Conservation (phyloP, 1,284 basidiomycete species). For the Chalciporus sp. region DNA sequence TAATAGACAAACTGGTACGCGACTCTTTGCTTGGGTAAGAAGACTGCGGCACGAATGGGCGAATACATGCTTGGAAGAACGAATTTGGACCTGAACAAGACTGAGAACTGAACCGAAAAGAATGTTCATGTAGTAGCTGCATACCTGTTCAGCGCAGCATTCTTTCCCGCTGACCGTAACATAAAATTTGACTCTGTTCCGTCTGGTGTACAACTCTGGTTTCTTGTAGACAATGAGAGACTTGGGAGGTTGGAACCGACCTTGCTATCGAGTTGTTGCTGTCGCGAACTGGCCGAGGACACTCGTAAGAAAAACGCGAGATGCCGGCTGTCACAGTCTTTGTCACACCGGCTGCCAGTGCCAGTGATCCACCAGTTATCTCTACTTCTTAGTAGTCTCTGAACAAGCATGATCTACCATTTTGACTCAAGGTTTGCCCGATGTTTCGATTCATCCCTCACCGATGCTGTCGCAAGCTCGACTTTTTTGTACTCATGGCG, state of each 20-base stretch:
- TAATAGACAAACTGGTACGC: conserved; percentile 4
- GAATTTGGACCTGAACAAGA: conserved; percentile 23
- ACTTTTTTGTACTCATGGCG: no score
- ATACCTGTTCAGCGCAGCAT: conserved; percentile 35
- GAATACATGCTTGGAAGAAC: conserved; percentile 2
- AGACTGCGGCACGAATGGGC: neutral
- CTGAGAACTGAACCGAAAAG: conserved; percentile 7
- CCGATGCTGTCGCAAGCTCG: no score
- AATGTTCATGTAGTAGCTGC: neutral
- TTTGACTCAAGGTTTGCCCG: no score
- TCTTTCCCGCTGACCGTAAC: conserved; percentile 30
- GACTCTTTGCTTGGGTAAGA: conserved; percentile 7
- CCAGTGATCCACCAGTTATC: no score
- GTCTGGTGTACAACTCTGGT: conserved; percentile 7
- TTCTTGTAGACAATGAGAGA: neutral
- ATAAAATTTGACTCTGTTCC: conserved; percentile 28
- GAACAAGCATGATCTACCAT: no score
- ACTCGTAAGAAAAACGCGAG: neutral
- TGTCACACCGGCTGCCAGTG: conserved; percentile 23
- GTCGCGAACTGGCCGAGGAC: conserved; percentile 1
- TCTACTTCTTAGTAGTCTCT: no score
- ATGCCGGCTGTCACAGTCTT: no score
- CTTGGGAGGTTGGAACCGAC: neutral
- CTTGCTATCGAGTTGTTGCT: conserved; percentile 1
- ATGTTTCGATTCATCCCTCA: no score